Evolutionary conservation across 1,284 basidiomycete species (phyloP).

Genomic region (Exobasidium rhododendri): DNA sequence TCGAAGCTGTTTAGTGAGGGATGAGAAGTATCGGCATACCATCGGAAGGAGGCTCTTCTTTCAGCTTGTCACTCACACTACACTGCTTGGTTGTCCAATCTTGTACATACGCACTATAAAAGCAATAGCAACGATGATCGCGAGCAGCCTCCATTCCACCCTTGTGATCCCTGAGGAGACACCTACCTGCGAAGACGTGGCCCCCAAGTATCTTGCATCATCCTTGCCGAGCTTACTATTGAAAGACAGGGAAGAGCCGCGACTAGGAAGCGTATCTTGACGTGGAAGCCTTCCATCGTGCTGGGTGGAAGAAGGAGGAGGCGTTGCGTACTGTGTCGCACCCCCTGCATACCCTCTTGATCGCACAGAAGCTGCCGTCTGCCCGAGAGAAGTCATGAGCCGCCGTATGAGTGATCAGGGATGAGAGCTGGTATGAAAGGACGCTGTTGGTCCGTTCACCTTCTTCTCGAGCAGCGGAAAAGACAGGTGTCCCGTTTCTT

Average conservation of each 20-base stretch:
- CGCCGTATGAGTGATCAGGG: too few species aligned
- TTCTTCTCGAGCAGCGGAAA: too few species aligned
- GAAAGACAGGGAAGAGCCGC: background rate
- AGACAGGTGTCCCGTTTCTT: too few species aligned
- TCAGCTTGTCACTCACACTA: slow-evolving; percentile 29
- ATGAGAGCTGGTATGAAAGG: too few species aligned
- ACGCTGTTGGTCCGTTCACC: too few species aligned
- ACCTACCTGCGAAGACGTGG: too few species aligned
- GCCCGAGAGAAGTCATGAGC: slow-evolving; percentile 33
- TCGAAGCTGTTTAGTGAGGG: slow-evolving; percentile 35
- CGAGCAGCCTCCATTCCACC: slow-evolving; percentile 17
- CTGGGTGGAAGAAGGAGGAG: background rate
- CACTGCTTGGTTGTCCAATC: slow-evolving; percentile 47
- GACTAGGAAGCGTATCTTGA: background rate
- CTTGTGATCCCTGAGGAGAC: background rate
- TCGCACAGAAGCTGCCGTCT: slow-evolving; percentile 27
- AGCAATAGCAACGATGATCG: slow-evolving; percentile 22
- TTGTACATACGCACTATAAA: slow-evolving; percentile 40
- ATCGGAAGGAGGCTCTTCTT: background rate
- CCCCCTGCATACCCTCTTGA: slow-evolving; percentile 19
- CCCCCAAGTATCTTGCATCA: background rate
- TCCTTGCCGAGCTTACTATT: background rate
- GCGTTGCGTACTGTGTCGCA: background rate
- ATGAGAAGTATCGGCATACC: background rate
- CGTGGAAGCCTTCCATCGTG: background rate